phyloP scores from a whole-genome alignment of 2,329 filamentous ascomycete genomes.

The Colletotrichum sublineola region DNA sequence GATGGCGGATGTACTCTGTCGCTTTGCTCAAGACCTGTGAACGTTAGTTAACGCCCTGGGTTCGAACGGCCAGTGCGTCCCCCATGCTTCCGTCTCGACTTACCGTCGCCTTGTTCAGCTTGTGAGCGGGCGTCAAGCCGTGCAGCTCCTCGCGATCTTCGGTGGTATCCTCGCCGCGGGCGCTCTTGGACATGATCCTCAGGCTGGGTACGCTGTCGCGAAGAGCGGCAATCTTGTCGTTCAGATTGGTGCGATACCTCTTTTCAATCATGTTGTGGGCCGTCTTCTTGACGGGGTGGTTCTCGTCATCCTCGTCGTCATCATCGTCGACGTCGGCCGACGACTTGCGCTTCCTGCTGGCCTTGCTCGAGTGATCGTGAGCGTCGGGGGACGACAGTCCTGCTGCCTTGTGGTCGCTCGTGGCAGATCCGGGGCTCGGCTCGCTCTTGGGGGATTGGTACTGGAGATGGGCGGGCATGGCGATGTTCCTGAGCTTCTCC shows the following conservation, averaged over 20 bases:
- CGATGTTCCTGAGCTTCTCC: conserved; percentile 72
- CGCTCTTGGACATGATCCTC: conserved; percentile 83
- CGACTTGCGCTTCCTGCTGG: conserved; percentile 77
- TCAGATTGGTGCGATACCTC: conserved; percentile 93
- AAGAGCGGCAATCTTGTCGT: conserved; percentile 95
- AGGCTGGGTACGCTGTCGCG: conserved; percentile 93
- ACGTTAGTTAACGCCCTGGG: not conserved
- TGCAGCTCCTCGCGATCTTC: conserved; percentile 85
- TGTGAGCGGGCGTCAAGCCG: conserved; percentile 88
- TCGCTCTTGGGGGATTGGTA: conserved; percentile 71
- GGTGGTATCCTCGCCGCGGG: conserved; percentile 75
- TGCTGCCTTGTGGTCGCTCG: conserved; percentile 60
- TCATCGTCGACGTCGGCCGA: conserved; percentile 71
- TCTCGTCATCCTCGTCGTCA: conserved; percentile 70
- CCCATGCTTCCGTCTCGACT: conserved; percentile 14
- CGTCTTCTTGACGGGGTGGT: conserved; percentile 81
- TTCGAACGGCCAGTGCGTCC: not conserved
- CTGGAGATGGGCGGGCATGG: conserved; percentile 73
- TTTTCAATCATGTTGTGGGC: conserved; percentile 99
- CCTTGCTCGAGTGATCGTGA: conserved; percentile 54
- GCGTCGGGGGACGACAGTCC: conserved; percentile 72
- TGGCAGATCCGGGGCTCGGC: conserved; percentile 69
- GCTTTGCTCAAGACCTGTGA: conserved; percentile 87
- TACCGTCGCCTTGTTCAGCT: conserved; percentile 96
- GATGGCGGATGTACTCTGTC: conserved; percentile 93